A percentile compares a stretch with the other conserved stretches of the same genome.
Conservation (phyloP, 2,329 filamentous ascomycete species). For the Myriangium duriaei region DNA sequence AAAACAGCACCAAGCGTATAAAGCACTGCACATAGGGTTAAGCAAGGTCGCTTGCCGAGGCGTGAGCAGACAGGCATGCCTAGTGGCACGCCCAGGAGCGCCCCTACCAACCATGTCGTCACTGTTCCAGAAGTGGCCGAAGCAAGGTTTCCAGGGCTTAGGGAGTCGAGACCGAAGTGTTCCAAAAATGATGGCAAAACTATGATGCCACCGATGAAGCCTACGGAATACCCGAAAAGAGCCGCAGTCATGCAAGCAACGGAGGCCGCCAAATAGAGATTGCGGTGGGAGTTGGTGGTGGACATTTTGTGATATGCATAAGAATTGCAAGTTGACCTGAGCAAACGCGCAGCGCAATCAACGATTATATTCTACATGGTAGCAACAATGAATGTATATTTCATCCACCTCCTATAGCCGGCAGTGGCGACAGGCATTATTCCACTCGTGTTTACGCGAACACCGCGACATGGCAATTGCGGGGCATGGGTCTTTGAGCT, state of each 20-base stretch:
- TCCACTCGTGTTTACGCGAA: too few species aligned
- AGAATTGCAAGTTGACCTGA: too few species aligned
- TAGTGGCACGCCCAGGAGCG: conserved; percentile 12
- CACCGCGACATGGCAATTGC: too few species aligned
- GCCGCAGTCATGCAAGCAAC: conserved; percentile 15
- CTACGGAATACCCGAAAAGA: conserved; percentile 18
- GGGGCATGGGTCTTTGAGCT: too few species aligned
- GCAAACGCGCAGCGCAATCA: too few species aligned
- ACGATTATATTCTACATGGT: too few species aligned
- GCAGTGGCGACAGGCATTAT: too few species aligned
- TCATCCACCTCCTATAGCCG: too few species aligned
- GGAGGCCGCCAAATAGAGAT: conserved; percentile 15
- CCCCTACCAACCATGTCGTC: conserved; percentile 11
- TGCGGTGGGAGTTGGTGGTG: too few species aligned
- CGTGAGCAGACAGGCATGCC: conserved; percentile 11
- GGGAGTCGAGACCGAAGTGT: conserved; percentile 15
- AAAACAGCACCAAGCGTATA: conserved; percentile 10
- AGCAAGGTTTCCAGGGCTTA: conserved; percentile 9
- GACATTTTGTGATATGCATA: too few species aligned
- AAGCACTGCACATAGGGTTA: conserved; percentile 9
- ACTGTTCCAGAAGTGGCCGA: conserved; percentile 8
- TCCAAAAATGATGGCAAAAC: conserved; percentile 17
- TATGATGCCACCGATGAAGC: conserved; percentile 17
- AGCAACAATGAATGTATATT: too few species aligned
- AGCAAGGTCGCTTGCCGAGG: conserved; percentile 9